Base-by-base conservation (phyloP, 768 basidiomycete genomes). In the Pleurotus salmoneostramineus region DNA sequence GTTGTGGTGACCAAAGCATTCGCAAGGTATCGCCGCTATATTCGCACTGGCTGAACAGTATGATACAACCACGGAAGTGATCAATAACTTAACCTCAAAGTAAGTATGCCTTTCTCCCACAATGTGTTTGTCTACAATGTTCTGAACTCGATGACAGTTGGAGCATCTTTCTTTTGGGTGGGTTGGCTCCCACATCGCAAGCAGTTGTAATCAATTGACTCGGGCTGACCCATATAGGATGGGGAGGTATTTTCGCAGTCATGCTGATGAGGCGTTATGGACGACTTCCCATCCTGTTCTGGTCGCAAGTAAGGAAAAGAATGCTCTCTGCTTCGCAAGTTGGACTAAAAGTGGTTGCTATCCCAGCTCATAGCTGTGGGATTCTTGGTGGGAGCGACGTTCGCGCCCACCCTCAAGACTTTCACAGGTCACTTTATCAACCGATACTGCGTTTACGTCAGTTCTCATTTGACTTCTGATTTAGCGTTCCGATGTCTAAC, bases 271-370 rank as follows among this genome's bases (percentile, higher is more conserved):
- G 85, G 35, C 79, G 84, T 14, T 78, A 70, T 56, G 88, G 88
- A 5, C 81, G 88, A 45, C 76, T 90, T 1, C 85, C 87, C 0
- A 72, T 88, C 10, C 68, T 90, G 36, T 88, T 88, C 71, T 90
- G 87, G 87, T 84, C 84, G 0, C 87, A 88, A 71, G 82, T 82
- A 56, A 21, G 72, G 60, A 34, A 36, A 36, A 31, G 32, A 15
- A 27, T 27, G 3, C 21, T 27, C 21, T 27, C 21, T 3, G 21
- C 21, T 27, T 27, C 21, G 21, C 21, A 27, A 27, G 21, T 27
- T 27, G 21, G 21, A 27, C 21, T 27, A 27, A 27, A 27, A 27
- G 21, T 27, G 21, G 21, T 27, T 27, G 21, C 21, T 51, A 5
- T 46, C 31, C 3, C 55, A 85, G 81, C 61, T 88, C 10, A 66